Conservation (phyloP, 1,139 yeast genomes). For the Candida anutae region DNA sequence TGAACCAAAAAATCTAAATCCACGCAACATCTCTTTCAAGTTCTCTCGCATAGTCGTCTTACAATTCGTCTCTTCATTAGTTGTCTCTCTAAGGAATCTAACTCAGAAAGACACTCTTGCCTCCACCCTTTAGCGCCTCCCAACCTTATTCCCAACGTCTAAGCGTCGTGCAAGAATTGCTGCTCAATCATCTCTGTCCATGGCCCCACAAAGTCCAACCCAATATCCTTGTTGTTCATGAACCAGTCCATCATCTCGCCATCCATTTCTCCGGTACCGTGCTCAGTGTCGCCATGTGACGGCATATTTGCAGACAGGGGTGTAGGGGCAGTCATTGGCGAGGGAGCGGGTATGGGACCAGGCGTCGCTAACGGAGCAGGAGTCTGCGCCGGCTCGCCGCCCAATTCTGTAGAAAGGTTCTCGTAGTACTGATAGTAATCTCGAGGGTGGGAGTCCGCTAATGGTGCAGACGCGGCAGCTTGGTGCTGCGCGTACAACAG, state of each 20-base stretch:
- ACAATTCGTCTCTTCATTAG: no score
- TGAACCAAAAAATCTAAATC: no score
- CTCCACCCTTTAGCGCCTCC: no score
- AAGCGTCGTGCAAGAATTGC: slow-evolving; percentile 20
- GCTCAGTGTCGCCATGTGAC: background rate
- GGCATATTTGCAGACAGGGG: no score
- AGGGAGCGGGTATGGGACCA: background rate
- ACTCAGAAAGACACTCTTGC: no score
- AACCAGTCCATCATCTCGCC: slow-evolving; percentile 70
- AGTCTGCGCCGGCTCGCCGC: background rate
- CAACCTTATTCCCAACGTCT: no score
- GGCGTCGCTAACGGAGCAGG: background rate
- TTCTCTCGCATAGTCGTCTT: no score
- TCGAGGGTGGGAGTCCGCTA: background rate
- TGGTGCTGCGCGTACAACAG: slow-evolving; percentile 3
- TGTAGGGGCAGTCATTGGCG: no score
- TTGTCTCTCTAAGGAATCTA: no score
- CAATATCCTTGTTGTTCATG: slow-evolving; percentile 54
- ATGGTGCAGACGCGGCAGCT: no score
- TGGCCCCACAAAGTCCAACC: slow-evolving; percentile 81
- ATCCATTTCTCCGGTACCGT: slow-evolving; percentile 22
- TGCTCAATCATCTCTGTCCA: slow-evolving; percentile 84
- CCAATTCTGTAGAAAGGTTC: background rate
- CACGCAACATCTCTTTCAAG: no score
- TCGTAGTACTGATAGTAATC: background rate